Evolutionary conservation across 2,329 filamentous ascomycete species (phyloP).

Genomic region (Ophidiomyces ophidiicola): DNA sequence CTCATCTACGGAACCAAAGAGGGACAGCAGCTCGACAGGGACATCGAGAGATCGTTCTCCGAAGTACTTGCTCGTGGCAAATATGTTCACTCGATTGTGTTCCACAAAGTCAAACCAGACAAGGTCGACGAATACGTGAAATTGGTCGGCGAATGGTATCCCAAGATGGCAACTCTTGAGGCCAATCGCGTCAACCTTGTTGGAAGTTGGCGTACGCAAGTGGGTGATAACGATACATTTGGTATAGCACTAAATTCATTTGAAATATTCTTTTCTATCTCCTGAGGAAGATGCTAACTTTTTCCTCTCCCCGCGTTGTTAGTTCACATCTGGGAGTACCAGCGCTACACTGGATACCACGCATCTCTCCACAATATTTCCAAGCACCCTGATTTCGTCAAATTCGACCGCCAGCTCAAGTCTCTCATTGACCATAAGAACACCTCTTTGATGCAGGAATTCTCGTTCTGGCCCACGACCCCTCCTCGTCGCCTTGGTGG

Average conservation of each 20-base stretch:
- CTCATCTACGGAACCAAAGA: conserved; percentile 97
- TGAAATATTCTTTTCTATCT: neutral
- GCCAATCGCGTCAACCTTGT: conserved; percentile 94
- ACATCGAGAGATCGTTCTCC: conserved; percentile 92
- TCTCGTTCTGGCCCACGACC: conserved; percentile 97
- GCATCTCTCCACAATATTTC: conserved; percentile 77
- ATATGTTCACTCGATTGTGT: conserved; percentile 95
- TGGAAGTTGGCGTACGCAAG: conserved; percentile 95
- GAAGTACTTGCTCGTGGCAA: conserved; percentile 91
- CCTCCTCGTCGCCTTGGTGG: conserved; percentile 80
- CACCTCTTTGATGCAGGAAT: conserved; percentile 95
- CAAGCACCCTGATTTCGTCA: conserved; percentile 66
- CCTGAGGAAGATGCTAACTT: conserved; percentile 21
- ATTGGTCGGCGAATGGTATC: conserved; percentile 84
- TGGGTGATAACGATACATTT: conserved; percentile 94
- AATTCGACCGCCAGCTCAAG: conserved; percentile 75
- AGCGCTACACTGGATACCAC: conserved; percentile 92
- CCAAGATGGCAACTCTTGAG: conserved; percentile 66
- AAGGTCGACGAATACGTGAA: conserved; percentile 91
- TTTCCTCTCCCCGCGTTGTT: conserved; percentile 10
- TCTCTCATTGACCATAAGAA: conserved; percentile 72
- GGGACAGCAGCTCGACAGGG: conserved; percentile 82
- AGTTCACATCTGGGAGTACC: conserved; percentile 99
- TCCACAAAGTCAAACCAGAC: conserved; percentile 90
- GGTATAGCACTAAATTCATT: conserved; percentile 43